Percentiles rank a stretch among this genome's conserved stretches.
These are phyloP conservation scores for Epichloe uncinata DNA, from an alignment of 2,329 filamentous ascomycete species.

Conservation along the genomic window DNA sequence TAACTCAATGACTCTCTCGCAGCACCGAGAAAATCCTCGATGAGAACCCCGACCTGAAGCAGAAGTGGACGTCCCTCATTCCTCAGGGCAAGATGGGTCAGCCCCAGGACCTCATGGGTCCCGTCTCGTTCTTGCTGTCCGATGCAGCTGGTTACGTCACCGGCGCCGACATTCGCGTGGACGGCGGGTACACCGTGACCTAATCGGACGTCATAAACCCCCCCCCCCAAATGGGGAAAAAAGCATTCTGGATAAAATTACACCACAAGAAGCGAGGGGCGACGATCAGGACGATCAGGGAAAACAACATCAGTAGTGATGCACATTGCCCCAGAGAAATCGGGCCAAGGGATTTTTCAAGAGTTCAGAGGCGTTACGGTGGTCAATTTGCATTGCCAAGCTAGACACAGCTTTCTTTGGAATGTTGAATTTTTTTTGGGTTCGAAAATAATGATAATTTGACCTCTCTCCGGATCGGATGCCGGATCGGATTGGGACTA, in stretches of 20 bases:
- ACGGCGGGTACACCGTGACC: constrained; percentile 79
- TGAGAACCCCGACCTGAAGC: constrained; percentile 79
- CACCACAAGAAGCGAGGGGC: background rate
- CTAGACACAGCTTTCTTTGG: background rate
- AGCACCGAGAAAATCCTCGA: constrained; percentile 90
- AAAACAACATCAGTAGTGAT: background rate
- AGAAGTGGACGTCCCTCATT: constrained; percentile 84
- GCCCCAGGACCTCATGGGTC: constrained; percentile 86
- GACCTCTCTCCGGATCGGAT: too few species aligned
- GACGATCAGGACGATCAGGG: background rate
- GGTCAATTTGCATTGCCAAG: background rate
- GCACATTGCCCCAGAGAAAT: background rate
- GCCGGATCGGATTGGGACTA: too few species aligned
- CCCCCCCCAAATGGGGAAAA: too few species aligned
- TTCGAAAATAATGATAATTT: too few species aligned
- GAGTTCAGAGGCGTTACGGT: background rate
- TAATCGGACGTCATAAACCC: constrained; percentile 23
- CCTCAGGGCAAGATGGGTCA: constrained; percentile 88
- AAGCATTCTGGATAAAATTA: background rate
- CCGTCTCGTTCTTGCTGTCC: constrained; percentile 73
- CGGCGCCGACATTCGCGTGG: constrained; percentile 66
- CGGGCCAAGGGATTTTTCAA: background rate
- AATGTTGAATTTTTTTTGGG: too few species aligned
- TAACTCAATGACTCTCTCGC: background rate
- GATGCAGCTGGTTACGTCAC: constrained; percentile 63